These are phyloP conservation scores for Boletus fagicola DNA, from an alignment of 768 basidiomycete species.

Conservation along the genomic window DNA sequence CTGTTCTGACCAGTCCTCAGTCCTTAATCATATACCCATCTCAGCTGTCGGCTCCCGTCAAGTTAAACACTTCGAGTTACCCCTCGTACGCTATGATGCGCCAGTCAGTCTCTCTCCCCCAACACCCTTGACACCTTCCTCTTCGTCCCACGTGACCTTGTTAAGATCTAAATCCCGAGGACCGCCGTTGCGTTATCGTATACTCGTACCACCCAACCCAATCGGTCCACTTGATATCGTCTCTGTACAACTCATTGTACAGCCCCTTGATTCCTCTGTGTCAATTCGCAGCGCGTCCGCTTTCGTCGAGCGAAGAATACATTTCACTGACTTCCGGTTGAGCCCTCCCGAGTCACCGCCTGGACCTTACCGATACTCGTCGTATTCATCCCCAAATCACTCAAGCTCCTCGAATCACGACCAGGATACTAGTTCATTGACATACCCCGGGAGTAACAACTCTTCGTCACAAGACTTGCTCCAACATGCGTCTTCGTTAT, in stretches of 20 bases:
- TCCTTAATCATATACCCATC: constrained; percentile 65
- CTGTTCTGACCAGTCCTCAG: constrained; percentile 38
- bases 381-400: constrained; percentile 21
- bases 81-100: constrained; percentile 67
- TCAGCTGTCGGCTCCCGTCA: constrained; percentile 65
- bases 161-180: constrained; percentile 55
- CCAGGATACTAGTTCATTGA: constrained; percentile 18
- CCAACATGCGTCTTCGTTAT: constrained; percentile 19
- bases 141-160: constrained; percentile 39
- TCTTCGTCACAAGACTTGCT: constrained; percentile 25
- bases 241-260: constrained; percentile 59
- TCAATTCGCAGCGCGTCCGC: constrained; percentile 62
- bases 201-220: constrained; percentile 53
- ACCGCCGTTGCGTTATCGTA: constrained; percentile 56
- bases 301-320: constrained; percentile 70
- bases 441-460: constrained; percentile 2
- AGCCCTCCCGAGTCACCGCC: constrained; percentile 25
- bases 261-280: constrained; percentile 56
- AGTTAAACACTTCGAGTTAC: constrained; percentile 67
- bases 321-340: constrained; percentile 44
- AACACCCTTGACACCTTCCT: constrained; percentile 35
- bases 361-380: constrained; percentile 17
- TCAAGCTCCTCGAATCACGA: constrained; percentile 30
- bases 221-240: constrained; percentile 74
- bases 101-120: constrained; percentile 42